These are phyloP conservation scores for Phytophthora colocasiae DNA, from an alignment of 352 stramenopile species.

Conservation along the genomic window DNA sequence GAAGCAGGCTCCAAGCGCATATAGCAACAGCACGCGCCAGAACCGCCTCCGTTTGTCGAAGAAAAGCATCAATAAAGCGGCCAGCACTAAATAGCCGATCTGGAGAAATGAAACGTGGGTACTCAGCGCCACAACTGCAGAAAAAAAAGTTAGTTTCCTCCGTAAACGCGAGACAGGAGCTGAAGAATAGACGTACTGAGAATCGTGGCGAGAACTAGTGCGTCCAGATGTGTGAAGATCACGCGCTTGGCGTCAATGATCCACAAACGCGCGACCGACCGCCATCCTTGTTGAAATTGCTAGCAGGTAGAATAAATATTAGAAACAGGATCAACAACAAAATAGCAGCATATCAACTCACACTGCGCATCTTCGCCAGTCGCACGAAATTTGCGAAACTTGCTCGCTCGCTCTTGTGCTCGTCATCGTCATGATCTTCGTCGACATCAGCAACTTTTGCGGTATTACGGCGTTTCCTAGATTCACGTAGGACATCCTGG, in stretches of 20 bases:
- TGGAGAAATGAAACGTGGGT: slow-evolving; percentile 85
- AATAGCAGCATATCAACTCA: slow-evolving; percentile 24
- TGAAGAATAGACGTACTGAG: slow-evolving; percentile 47
- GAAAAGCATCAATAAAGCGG: slow-evolving; percentile 83
- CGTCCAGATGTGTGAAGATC: slow-evolving; percentile 80
- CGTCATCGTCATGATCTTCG: slow-evolving; percentile 20
- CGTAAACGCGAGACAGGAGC: background rate
- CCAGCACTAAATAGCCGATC: slow-evolving; percentile 84
- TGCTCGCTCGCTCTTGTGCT: slow-evolving; percentile 25
- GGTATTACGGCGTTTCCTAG: slow-evolving; percentile 38
- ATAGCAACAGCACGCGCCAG: slow-evolving; percentile 80
- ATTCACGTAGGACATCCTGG: slow-evolving; percentile 63
- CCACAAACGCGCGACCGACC: slow-evolving; percentile 65
- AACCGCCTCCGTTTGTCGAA: slow-evolving; percentile 79
- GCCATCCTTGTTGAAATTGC: slow-evolving; percentile 63
- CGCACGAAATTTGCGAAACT: slow-evolving; percentile 47
- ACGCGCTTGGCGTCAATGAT: slow-evolving; percentile 75
- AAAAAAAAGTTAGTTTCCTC: slow-evolving; percentile 17
- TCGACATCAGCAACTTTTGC: slow-evolving; percentile 14
- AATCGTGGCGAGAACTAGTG: slow-evolving; percentile 83
- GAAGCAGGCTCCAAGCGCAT: slow-evolving; percentile 76
- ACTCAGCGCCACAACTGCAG: slow-evolving; percentile 76
- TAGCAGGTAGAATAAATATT: slow-evolving; percentile 22
- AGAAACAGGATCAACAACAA: background rate
- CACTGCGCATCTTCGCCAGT: slow-evolving; percentile 60